Evolutionary conservation across 2,329 filamentous ascomycete genomes (phyloP).

Genomic region (Acarospora socialis): DNA sequence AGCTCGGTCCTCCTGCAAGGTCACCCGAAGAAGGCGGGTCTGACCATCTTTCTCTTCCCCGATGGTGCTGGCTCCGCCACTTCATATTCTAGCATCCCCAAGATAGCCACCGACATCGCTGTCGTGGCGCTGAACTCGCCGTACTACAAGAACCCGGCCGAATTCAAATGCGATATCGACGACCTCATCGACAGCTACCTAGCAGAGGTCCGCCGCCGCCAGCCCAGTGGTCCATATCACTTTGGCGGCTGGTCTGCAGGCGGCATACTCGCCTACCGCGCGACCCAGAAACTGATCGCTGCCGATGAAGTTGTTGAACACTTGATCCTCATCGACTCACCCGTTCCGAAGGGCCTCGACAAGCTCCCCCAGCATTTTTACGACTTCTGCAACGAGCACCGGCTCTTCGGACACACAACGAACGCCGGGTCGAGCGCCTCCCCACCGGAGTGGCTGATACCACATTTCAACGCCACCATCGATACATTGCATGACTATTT

Average conservation of each 20-base stretch:
- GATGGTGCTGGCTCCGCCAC: slow-evolving; percentile 31
- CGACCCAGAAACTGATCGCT: slow-evolving; percentile 45
- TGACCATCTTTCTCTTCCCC: slow-evolving; percentile 27
- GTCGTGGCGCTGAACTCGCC: slow-evolving; percentile 37
- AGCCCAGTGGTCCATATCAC: slow-evolving; percentile 43
- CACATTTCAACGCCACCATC: slow-evolving; percentile 38
- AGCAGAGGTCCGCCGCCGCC: slow-evolving; percentile 32
- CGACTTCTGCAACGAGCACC: slow-evolving; percentile 33
- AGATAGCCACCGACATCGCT: slow-evolving; percentile 31
- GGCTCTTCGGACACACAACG: slow-evolving; percentile 35
- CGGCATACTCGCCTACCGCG: slow-evolving; percentile 57
- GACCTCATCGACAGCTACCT: slow-evolving; percentile 26
- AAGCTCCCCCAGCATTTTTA: slow-evolving; percentile 44
- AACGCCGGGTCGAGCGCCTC: slow-evolving; percentile 27
- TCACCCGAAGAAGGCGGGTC: slow-evolving; percentile 19
- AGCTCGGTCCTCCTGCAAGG: slow-evolving; percentile 31
- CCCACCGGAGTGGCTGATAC: slow-evolving; percentile 35
- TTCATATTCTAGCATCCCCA: slow-evolving; percentile 22
- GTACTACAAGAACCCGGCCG: slow-evolving; percentile 17
- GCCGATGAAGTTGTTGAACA: slow-evolving; percentile 43
- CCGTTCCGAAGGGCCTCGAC: slow-evolving; percentile 53
- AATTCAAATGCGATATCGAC: slow-evolving; percentile 22
- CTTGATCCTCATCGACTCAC: slow-evolving; percentile 52
- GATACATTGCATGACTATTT: slow-evolving; percentile 33
- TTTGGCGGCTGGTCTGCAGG: slow-evolving; percentile 66